phyloP scores from a whole-genome alignment of 2,329 filamentous ascomycete species.

The Calonectria pseudoreteaudii region DNA sequence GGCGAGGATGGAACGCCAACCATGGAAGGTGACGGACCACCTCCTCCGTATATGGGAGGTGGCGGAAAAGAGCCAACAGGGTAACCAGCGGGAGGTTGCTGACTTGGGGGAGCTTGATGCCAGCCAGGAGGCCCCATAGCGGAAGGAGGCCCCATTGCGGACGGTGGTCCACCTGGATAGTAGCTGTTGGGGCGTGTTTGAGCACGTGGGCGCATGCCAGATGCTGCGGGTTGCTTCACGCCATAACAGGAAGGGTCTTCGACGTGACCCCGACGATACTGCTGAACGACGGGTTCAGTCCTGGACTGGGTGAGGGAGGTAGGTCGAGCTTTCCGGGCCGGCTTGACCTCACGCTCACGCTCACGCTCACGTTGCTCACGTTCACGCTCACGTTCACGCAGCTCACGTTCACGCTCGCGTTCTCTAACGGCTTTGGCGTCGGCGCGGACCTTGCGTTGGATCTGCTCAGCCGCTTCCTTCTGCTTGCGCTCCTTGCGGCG shows the following conservation, averaged over 20 bases:
- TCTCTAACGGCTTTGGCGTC: constrained; percentile 33
- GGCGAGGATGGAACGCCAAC: constrained; percentile 44
- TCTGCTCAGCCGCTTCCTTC: constrained; percentile 40
- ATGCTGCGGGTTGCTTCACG: constrained; percentile 48
- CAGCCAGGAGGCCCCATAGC: constrained; percentile 41
- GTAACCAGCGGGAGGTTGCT: constrained; percentile 26
- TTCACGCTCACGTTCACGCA: background rate
- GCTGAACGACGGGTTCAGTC: constrained; percentile 49
- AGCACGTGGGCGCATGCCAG: constrained; percentile 47
- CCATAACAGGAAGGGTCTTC: constrained; percentile 52
- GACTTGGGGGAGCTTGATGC: constrained; percentile 38
- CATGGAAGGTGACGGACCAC: constrained; percentile 40
- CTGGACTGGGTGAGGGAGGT: constrained; percentile 46
- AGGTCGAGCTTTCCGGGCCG: constrained; percentile 45
- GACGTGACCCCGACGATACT: constrained; percentile 47
- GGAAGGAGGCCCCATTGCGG: constrained; percentile 40
- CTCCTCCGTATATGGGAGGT: constrained; percentile 41
- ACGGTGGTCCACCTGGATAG: constrained; percentile 46
- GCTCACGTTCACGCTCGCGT: background rate
- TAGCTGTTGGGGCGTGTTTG: constrained; percentile 51
- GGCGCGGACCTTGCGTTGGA: constrained; percentile 38
- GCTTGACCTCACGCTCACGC: constrained; percentile 43
- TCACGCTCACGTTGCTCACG: too few relatives aligned
- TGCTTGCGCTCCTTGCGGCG: constrained; percentile 43
- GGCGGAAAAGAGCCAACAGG: constrained; percentile 48